Evolutionary conservation across 1,284 basidiomycete genomes (phyloP), one percentile per base, ranked within the genome.

Genomic region (Xerocomus amazonicus): DNA sequence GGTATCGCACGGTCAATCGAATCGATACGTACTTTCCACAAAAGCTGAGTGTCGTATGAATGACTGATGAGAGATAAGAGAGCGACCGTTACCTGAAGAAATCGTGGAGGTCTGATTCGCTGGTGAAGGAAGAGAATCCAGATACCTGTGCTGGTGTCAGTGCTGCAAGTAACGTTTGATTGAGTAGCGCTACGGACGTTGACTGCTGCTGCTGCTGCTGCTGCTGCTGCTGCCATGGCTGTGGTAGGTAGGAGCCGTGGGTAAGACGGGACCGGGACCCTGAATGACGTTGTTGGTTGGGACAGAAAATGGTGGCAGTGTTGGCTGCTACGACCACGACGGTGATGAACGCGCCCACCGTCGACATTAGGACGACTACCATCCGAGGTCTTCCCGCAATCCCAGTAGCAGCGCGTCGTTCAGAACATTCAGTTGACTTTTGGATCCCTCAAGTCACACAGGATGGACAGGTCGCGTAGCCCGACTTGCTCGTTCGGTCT

Each of bases 71-170:
- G 27, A 43, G 49, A 49, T 14, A 9, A 49, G 23, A 47, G 38
- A 29, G 42, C 28, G 71, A 76, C 19, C 23, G 54, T 73, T 39
- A 89, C 87, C 81, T 78, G 74, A 92, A 90, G 71, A 89, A 92
- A 56, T 90, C 83, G 55, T 77, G 67, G 43, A 92, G 74, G 45
- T 83, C 77, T 19, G 71, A 61, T 61, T 87, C 67, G 17, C 77
- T 80, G 23, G 88, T 92, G 23, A 68, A 65, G 1, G 80, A 62
- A 13, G 82, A 65, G 59, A 92, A 78, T 45, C 76, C 76, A 9
- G 84, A 75, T 42, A 92, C 86, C 85, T 89, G 55, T 33, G 6
- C 7, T 53, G 3, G 43, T 12, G 29, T 54, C 32, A 52, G 31
- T 23, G 10, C 5, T 13, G 7, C n/a, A 28, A 26, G 2, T n/a